phyloP scores from a whole-genome alignment of 306 rosid species.

The Trichosanthes cucumerina region DNA sequence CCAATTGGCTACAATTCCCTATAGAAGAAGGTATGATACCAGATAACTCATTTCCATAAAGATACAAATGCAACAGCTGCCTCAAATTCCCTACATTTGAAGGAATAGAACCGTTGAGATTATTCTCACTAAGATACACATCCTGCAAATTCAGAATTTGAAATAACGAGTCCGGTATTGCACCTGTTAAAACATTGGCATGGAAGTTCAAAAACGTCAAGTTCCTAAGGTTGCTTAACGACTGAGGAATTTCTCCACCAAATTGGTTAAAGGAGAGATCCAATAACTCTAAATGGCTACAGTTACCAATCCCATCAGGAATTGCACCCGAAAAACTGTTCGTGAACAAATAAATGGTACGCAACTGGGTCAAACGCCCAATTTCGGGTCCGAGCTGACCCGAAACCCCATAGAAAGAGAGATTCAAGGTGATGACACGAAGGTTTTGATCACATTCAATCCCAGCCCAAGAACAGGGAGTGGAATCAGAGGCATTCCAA shows the following conservation, averaged over 20 bases:
- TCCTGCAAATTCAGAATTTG: conserved; percentile 23
- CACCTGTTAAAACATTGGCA: conserved; percentile 27
- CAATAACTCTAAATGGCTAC: conserved; percentile 29
- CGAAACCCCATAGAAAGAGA: conserved; percentile 31
- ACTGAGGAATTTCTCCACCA: conserved; percentile 37
- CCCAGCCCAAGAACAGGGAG: conserved; percentile 77
- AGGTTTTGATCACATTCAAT: conserved; percentile 33
- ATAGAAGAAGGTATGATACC: conserved; percentile 61
- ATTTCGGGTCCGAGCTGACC: conserved; percentile 55
- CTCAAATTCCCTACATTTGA: conserved; percentile 37
- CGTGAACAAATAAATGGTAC: conserved; percentile 18
- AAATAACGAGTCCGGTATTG: conserved; percentile 41
- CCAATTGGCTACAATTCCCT: conserved; percentile 42
- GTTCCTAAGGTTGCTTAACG: conserved; percentile 19
- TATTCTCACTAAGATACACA: conserved; percentile 29
- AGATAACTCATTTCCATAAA: conserved; percentile 28
- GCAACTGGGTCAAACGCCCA: conserved; percentile 29
- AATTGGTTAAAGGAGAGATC: conserved; percentile 37
- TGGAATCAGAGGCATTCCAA: conserved; percentile 52
- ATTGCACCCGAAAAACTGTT: conserved; percentile 34
- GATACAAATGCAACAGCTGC: conserved; percentile 20
- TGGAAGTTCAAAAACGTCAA: conserved; percentile 21
- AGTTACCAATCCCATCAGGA: conserved; percentile 34
- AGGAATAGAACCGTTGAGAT: conserved; percentile 49
- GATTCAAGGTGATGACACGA: conserved; percentile 40